Conservation (phyloP, 441 rosid species). For the Omphalea diandra region DNA sequence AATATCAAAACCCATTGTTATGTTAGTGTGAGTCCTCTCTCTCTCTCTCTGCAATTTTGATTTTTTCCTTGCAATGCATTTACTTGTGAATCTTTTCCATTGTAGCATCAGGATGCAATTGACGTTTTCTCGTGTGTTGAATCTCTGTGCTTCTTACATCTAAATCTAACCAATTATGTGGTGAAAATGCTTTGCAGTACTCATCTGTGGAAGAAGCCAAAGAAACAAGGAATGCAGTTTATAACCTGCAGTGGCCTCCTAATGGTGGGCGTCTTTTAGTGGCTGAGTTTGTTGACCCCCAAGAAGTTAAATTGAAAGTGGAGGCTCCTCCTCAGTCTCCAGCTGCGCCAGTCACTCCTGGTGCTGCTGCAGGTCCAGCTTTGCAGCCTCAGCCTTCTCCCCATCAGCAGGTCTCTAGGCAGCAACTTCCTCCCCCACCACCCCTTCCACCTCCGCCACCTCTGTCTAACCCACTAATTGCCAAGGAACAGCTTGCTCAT, state of each 20-base stretch:
- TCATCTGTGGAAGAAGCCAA: slow-evolving; percentile 80
- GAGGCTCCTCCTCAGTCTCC: slow-evolving; percentile 66
- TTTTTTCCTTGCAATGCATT: background rate
- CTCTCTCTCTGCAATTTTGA: slow-evolving; percentile 3
- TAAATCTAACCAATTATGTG: background rate
- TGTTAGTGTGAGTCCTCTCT: slow-evolving; percentile 59
- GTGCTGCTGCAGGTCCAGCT: slow-evolving; percentile 38
- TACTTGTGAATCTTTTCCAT: background rate
- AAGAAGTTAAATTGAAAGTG: slow-evolving; percentile 63
- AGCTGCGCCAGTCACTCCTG: slow-evolving; percentile 32
- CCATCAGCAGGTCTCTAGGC: slow-evolving; percentile 48
- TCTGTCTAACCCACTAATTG: slow-evolving; percentile 41
- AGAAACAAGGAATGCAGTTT: slow-evolving; percentile 82
- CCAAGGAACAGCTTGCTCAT: slow-evolving; percentile 52
- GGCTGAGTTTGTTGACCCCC: slow-evolving; percentile 85
- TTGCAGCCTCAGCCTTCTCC: slow-evolving; percentile 53
- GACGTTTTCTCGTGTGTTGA: background rate
- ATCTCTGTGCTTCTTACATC: background rate
- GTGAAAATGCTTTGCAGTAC: slow-evolving; percentile 53
- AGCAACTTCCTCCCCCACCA: slow-evolving; percentile 62
- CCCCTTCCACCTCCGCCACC: slow-evolving; percentile 67
- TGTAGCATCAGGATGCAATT: background rate
- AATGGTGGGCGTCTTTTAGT: slow-evolving; percentile 82
- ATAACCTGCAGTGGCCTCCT: slow-evolving; percentile 92
- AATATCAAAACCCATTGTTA: slow-evolving; percentile 96